Evolutionary conservation across 2,329 filamentous ascomycete genomes (phyloP), one percentile per base, ranked within the genome.

Genomic region (Fusarium verrucosum): DNA sequence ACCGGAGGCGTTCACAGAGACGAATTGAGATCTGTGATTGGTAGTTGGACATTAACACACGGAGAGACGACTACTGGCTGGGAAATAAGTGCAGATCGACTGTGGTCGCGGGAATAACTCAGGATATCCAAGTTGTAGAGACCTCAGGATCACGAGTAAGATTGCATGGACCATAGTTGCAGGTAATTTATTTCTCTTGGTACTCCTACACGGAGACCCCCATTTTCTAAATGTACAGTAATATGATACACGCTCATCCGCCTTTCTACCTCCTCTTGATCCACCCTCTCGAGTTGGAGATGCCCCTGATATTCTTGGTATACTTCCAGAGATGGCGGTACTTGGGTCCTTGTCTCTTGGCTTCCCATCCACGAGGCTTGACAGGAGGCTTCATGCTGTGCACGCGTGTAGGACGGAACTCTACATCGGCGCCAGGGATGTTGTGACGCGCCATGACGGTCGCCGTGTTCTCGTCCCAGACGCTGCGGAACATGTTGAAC

Each of bases 401-500:
- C 60, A 94, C 85, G 73, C 88, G 91, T 80, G 90, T 90, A 74
- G 88, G 87, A 81, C 91, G 92, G 78, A 96, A 92, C 80, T 97
- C 92, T 65, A 97, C 76, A 72, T 96, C 89, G 57, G 88, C 88
- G 43, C 92, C 92, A 25, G 87, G 84, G 62, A 96, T 83, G 59
- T 86, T 87, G 69, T 91, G 86, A 70, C 91, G 86, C 74, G 87
- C 82, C 94, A 99, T 97, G 64, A 99, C 92, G 46, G 82, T 88
- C n/a, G 87, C 88, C 50, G 92, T 99, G 71, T 86, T 87, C 58
- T 95, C 91, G 77, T 99, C 95, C 92, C 94, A 98, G 66, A 90
- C 81, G 59, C 88, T 89, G 68, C 95, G 88, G 88, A 98, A 99
- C 70, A 99, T 81, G 74, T 88, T 92, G 70, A 92, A 91, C 38